Evolutionary conservation across 2,329 filamentous ascomycete genomes (phyloP).

Genomic region (Fusarium buxicola): DNA sequence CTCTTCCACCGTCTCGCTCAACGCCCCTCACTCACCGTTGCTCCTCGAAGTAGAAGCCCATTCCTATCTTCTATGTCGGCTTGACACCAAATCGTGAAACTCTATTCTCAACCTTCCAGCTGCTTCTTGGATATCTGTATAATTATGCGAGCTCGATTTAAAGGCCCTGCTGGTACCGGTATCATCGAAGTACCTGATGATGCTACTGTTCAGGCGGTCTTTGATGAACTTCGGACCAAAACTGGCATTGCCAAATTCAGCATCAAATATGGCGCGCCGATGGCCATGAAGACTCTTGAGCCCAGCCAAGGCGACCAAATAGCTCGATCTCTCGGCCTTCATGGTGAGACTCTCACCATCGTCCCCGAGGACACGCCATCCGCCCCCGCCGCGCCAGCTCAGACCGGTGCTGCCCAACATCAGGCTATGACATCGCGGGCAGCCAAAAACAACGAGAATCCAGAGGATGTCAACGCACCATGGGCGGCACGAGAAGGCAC

Average conservation of each 20-base stretch:
- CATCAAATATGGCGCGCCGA: constrained; percentile 86
- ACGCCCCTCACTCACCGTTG: constrained; percentile 9
- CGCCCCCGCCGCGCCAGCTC: constrained; percentile 14
- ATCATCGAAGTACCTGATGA: constrained; percentile 75
- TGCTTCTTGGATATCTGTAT: not conserved
- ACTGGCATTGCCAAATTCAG: constrained; percentile 76
- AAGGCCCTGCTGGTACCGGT: constrained; percentile 78
- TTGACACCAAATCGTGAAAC: not conserved
- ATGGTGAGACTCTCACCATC: constrained; percentile 64
- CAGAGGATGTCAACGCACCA: constrained; percentile 55
- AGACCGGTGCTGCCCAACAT: constrained; percentile 11
- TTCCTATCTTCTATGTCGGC: not conserved
- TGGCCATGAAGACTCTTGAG: constrained; percentile 71
- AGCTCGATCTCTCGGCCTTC: constrained; percentile 61
- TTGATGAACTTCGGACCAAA: constrained; percentile 69
- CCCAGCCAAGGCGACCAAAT: constrained; percentile 63
- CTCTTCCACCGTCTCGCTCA: not conserved
- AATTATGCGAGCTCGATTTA: constrained; percentile 78
- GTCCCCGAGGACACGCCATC: constrained; percentile 54
- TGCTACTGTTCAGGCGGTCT: constrained; percentile 72
- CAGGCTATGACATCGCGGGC: constrained; percentile 6
- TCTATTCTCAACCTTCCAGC: not conserved
- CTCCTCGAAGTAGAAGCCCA: not conserved
- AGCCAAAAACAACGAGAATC: constrained; percentile 25
- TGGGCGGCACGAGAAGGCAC: constrained; percentile 64